phyloP scores from a whole-genome alignment of 768 basidiomycete genomes.

The Lentinula sp. region DNA sequence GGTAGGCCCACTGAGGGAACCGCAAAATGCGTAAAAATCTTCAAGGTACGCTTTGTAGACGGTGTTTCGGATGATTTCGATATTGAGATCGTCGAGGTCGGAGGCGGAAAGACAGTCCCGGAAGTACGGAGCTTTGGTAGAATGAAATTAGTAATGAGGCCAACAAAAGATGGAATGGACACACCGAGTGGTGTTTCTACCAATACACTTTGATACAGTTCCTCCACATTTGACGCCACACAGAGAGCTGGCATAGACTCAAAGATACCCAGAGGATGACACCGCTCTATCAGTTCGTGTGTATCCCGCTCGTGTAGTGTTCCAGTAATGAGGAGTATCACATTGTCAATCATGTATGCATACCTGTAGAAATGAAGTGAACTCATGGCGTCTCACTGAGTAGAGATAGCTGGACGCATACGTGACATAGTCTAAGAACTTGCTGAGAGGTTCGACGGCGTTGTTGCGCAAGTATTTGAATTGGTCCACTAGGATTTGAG shows the following conservation, averaged over 20 bases:
- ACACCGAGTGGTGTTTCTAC: slow-evolving; percentile 96
- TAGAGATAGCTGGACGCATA: slow-evolving; percentile 34
- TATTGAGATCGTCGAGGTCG: slow-evolving; percentile 97
- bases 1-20: slow-evolving; percentile 73
- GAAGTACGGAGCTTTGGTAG: slow-evolving; percentile 80
- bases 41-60: slow-evolving; percentile 99
- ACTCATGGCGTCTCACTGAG: neutral
- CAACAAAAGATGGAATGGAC: slow-evolving; percentile 17
- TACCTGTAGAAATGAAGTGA: slow-evolving; percentile 46
- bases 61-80: slow-evolving; percentile 99
- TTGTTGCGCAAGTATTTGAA: slow-evolving; percentile 93
- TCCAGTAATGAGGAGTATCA: slow-evolving; percentile 94
- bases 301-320: slow-evolving; percentile 97
- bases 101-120: slow-evolving; percentile 90
- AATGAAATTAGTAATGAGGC: slow-evolving; percentile 1
- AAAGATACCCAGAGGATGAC: slow-evolving; percentile 95
- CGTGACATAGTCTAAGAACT: slow-evolving; percentile 98
- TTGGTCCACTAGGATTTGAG: slow-evolving; percentile 91
- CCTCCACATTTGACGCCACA: slow-evolving; percentile 97
- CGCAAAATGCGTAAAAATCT: slow-evolving; percentile 86
- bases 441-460: slow-evolving; percentile 84
- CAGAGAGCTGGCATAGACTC: slow-evolving; percentile 99
- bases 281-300: slow-evolving; percentile 91
- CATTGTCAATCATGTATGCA: slow-evolving; percentile 99
- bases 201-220: slow-evolving; percentile 92